Evolutionary conservation across 1,284 basidiomycete genomes (phyloP), one percentile per base, ranked within the genome.

Genomic region (Inonotus obliquus): DNA sequence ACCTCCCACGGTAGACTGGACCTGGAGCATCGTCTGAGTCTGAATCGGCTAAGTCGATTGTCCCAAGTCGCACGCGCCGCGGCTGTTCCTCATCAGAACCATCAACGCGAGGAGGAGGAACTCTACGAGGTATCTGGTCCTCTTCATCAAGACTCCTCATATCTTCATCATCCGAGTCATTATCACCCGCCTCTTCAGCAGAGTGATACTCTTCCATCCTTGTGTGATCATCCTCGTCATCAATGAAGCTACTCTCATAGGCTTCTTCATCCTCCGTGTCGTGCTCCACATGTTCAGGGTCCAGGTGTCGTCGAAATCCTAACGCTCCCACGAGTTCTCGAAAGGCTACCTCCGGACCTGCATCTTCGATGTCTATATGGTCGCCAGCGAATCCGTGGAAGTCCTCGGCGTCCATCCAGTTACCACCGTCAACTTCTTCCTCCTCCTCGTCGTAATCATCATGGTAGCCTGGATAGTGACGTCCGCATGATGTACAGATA

Each of bases 401-500:
- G 63, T 76, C 69, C 67, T 78, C 64, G 66, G 77, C 67, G 64
- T 76, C 65, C 70, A 75, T 56, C 72, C 74, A 64, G 65, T 72
- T 27, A 65, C 71, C 23, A 73, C 72, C 25, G 69, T 77, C 66
- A 29, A 74, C 61, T 67, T 76, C 63, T 66, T 69, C 47, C 55
- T 78, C 68, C 54, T 57, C 63, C 23, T 68, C 67, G 17, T 57
- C 54, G 7, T 37, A 56, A 37, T 61, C 38, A 11, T 61, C 60
- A 21, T 61, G 52, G 63, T 87, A 84, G 0, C 81, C 86, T 4
- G 74, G 74, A 67, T 89, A 90, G 19, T 73, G 70, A 35, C 85
- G 78, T 19, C 79, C 75, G 66, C 89, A 91, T 14, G 69, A 68
- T 2, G 82, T 77, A 69, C 89, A 92, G 14, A 76, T 68, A 1